Base-by-base conservation (phyloP, 1,284 basidiomycete species). In the Boletellus deceptivus region DNA sequence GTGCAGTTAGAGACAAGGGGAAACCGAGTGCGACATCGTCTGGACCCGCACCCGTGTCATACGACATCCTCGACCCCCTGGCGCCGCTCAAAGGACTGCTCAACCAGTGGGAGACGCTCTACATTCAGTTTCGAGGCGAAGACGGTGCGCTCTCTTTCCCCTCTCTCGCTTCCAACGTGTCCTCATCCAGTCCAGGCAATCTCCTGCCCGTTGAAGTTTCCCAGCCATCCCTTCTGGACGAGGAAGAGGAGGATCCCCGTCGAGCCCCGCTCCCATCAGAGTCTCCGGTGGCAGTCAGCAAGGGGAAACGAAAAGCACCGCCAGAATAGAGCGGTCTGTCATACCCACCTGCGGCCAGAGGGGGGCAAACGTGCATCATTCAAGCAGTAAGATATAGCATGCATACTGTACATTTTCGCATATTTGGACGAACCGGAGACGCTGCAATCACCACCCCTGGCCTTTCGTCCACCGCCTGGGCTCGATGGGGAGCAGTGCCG, bases 401-500 rank as follows among this genome's bases (percentile, higher is more conserved):
- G 27, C 16, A 50, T 55, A 57, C 17, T 57, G 54, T 63, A 66
- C 51, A 52, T 50, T 44, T 49, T 43, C 33, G 40, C 43, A n/a
- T 31, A 13, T 22, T 6, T 24, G 2, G 31, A 20, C 17, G 17
- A 17, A 42, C n/a, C n/a, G 33, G 14, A 16, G 5, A n/a, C 13
- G 10, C 6, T 13, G n/a, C 34, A 8, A 38, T 59, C 14, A 53
- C 25, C 34, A 44, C 4, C 53, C 56, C 22, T 37, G 35, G 37
- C 52, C 48, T 33, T 50, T 56, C n/a, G 34, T 43, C 63, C 63
- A 65, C 20, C 20, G 25, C 34, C 53, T 60, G 50, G 59, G 52
- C 18, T 56, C 50, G 34, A 66, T 42, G 11, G 93, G 93, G 38
- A 96, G 75, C 14, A 98, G 70, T 3, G 94, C 94, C 10, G 92